These are phyloP conservation scores for Labyrinthula sp. DNA, from an alignment of 352 stramenopile genomes.

Conservation along the genomic window DNA sequence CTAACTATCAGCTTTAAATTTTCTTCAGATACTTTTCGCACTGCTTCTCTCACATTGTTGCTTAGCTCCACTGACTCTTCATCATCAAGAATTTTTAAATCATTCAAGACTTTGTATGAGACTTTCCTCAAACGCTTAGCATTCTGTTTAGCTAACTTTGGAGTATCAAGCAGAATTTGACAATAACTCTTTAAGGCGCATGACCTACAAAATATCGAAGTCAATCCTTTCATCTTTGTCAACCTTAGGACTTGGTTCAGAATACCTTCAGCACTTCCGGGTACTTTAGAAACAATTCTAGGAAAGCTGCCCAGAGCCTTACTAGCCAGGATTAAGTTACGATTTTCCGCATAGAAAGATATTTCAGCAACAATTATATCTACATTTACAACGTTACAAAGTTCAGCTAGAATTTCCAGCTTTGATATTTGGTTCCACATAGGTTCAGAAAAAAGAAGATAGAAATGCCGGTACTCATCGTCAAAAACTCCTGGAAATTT, in stretches of 20 bases:
- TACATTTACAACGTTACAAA: slow-evolving; percentile 75
- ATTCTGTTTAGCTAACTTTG: no score
- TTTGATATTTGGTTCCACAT: slow-evolving; percentile 94
- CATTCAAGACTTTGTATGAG: no score
- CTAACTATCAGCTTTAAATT: no score
- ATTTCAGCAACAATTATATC: slow-evolving; percentile 88
- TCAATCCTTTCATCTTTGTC: no score
- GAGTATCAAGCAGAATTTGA: no score
- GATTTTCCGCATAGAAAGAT: slow-evolving; percentile 80
- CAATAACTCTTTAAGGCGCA: no score
- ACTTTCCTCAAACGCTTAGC: no score
- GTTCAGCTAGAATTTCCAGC: slow-evolving; percentile 74
- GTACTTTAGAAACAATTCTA: slow-evolving; percentile 63
- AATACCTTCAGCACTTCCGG: slow-evolving; percentile 39
- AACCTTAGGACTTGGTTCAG: slow-evolving; percentile 43
- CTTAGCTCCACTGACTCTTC: no score
- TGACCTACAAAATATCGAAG: no score
- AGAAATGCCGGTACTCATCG: slow-evolving; percentile 89
- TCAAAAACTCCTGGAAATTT: slow-evolving; percentile 82
- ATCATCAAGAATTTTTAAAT: no score
- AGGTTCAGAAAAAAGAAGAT: slow-evolving; percentile 90
- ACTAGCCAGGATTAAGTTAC: slow-evolving; percentile 68
- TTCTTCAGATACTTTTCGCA: no score
- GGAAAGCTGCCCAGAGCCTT: slow-evolving; percentile 73
- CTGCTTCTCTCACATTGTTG: no score